A percentile compares a stretch with the other conserved stretches of the same genome.
Evolutionary conservation across 495 filamentous ascomycete genomes (phyloP).

Genomic region (Podospora fimiseda): DNA sequence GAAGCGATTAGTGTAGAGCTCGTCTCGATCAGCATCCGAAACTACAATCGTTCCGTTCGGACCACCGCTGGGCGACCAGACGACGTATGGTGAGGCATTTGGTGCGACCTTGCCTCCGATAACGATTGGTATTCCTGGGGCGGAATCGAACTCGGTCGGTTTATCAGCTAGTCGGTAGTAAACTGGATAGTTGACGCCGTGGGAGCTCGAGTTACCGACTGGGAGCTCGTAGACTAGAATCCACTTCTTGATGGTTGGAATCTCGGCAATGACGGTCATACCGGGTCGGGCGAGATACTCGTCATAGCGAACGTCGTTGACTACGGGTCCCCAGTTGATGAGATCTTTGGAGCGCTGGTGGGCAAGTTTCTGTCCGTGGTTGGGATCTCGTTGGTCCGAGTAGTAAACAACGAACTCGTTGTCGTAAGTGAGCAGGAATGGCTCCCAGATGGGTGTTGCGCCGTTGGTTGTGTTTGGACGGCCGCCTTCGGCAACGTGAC

Average conservation of each 20-base stretch:
- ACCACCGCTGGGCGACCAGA: slow-evolving; percentile 49
- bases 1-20: slow-evolving; percentile 52
- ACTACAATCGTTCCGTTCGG: slow-evolving; percentile 53
- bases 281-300: slow-evolving; percentile 60
- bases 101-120: slow-evolving; percentile 44
- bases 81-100: slow-evolving; percentile 48
- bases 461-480: slow-evolving; percentile 56
- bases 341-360: slow-evolving; percentile 56
- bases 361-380: slow-evolving; percentile 61
- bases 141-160: slow-evolving; percentile 48
- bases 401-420: slow-evolving; percentile 59
- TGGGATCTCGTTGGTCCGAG: slow-evolving; percentile 60
- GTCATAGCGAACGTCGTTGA: slow-evolving; percentile 55
- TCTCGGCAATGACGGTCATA: slow-evolving; percentile 51
- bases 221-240: slow-evolving; percentile 24
- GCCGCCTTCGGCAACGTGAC: slow-evolving; percentile 58
- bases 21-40: slow-evolving; percentile 42
- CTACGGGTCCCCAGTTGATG: slow-evolving; percentile 49
- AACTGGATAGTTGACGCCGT: slow-evolving; percentile 39
- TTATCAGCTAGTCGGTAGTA: slow-evolving; percentile 47
- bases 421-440: slow-evolving; percentile 52
- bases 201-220: slow-evolving; percentile 23
- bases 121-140: slow-evolving; percentile 38
- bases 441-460: slow-evolving; percentile 64
- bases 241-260: slow-evolving; percentile 24